phyloP scores from a whole-genome alignment of 2,329 filamentous ascomycete genomes.

The Cladosporium sp. region DNA sequence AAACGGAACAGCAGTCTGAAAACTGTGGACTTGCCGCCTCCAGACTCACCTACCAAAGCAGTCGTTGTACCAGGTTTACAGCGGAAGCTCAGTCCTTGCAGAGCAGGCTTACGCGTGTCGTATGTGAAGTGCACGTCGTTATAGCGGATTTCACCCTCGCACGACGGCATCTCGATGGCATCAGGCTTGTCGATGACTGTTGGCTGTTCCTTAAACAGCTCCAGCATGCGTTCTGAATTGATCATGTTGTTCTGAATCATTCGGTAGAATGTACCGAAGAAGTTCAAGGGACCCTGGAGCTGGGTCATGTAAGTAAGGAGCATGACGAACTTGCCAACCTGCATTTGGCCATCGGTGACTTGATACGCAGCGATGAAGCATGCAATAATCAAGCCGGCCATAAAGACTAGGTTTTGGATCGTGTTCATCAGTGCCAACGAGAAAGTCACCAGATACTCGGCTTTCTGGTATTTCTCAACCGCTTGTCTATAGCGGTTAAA shows the following conservation, averaged over 20 bases:
- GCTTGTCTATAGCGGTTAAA: constrained; percentile 60
- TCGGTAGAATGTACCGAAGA: constrained; percentile 90
- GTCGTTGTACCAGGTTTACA: constrained; percentile 90
- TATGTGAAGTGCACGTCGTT: constrained; percentile 90
- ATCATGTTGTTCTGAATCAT: constrained; percentile 97
- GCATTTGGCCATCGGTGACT: constrained; percentile 62
- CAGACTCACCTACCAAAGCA: constrained; percentile 93
- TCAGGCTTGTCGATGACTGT: constrained; percentile 79
- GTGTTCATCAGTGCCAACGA: constrained; percentile 63
- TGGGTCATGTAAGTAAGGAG: constrained; percentile 75
- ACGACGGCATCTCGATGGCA: constrained; percentile 64
- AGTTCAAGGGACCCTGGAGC: constrained; percentile 69
- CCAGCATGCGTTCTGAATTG: constrained; percentile 90
- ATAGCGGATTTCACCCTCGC: constrained; percentile 81
- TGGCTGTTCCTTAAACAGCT: constrained; percentile 93
- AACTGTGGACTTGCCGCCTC: constrained; percentile 94
- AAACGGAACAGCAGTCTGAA: constrained; percentile 96
- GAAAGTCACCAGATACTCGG: constrained; percentile 59
- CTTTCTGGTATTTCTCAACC: constrained; percentile 59
- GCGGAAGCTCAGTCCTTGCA: constrained; percentile 81
- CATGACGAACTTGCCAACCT: constrained; percentile 69
- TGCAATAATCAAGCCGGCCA: constrained; percentile 65
- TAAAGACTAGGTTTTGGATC: constrained; percentile 65
- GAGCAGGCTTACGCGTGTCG: constrained; percentile 78
- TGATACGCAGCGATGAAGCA: constrained; percentile 71